Base-by-base conservation (phyloP, 2,329 filamentous ascomycete genomes). In the Exutisphaerella laricina region DNA sequence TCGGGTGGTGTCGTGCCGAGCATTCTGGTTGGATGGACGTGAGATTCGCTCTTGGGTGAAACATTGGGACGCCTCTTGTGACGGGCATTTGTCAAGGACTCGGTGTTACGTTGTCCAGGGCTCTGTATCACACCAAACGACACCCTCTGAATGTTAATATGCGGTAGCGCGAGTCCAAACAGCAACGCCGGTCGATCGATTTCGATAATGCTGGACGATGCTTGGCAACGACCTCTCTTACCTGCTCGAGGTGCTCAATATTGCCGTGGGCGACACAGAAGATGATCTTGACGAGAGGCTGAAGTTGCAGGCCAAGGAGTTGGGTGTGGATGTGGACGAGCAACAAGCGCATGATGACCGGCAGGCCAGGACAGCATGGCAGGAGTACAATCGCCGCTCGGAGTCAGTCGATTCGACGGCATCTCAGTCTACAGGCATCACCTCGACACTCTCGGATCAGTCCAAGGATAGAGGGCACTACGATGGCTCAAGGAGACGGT, bases 371-470 rank as follows among this genome's bases (percentile, higher is more conserved):
- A 41, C 49, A 38, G 33, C 43, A 22, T 49, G 45, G 31, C 45
- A 51, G 10, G 51, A 51, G 18, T 48, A 45, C 17, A 50, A 51
- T 23, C 51, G 58, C 18, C 46, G 57, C 8, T 64, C 62, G 9
- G 53, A 55, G 21, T 63, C 61, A 1, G 45, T 60, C 21, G 53
- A 55, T 17, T 65, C 62, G 4, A 43, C 50, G n/a, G 52, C 51
- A 4, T 64, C 62, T 17, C 55, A 57, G 9, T 64, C 60, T 0
- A 65, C 62, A 1, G 61, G 57, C 22, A 48, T 63, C 36, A 58
- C 55, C 12, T 63, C 60, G n/a, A 56, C 51, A 31, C 52, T 53
- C 46, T 64, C 62, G 3, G 56, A 60, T 18, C 25, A 45, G n/a
- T 64, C 61, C 21, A 55, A 49, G 33, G 61, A 63, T 12, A 46